Percentiles rank a stretch among this genome's conserved stretches.
Conservation (phyloP, 208 protist genomes). For the Trypanosoma avium region DNA sequence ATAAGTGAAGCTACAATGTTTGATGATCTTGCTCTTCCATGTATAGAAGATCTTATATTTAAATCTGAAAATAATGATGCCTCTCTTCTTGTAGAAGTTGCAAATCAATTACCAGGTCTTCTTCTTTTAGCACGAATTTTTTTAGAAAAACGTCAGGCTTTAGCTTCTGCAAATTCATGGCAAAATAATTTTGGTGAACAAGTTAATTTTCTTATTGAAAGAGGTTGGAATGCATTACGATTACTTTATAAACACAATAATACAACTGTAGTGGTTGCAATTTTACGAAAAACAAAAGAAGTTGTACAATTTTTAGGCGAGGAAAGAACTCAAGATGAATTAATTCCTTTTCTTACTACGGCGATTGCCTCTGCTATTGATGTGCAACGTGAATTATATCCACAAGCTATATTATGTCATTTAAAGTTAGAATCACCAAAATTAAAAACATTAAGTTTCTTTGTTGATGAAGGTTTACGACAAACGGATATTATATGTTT, state of each 20-base stretch:
- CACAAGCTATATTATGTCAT: slow-evolving; percentile 57
- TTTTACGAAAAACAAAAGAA: slow-evolving; percentile 33
- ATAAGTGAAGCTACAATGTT: slow-evolving; percentile 46
- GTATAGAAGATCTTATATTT: slow-evolving; percentile 33
- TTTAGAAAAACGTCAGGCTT: slow-evolving; percentile 37
- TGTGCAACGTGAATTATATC: slow-evolving; percentile 56
- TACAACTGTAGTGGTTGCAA: slow-evolving; percentile 35
- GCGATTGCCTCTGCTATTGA: slow-evolving; percentile 37
- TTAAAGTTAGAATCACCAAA: slow-evolving; percentile 35
- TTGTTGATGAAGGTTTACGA: slow-evolving; percentile 68
- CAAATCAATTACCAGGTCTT: slow-evolving; percentile 56
- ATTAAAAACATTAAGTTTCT: slow-evolving; percentile 60
- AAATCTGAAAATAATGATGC: slow-evolving; percentile 12
- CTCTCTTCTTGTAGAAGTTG: slow-evolving; percentile 58
- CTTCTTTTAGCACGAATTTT: slow-evolving; percentile 47
- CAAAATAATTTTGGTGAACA: slow-evolving; percentile 34
- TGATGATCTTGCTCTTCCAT: slow-evolving; percentile 58
- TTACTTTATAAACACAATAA: slow-evolving; percentile 45
- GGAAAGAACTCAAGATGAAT: slow-evolving; percentile 46
- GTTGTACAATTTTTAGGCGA: slow-evolving; percentile 74
- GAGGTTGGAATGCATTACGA: slow-evolving; percentile 66
- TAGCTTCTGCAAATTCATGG: slow-evolving; percentile 25
- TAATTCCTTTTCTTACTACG: slow-evolving; percentile 76
- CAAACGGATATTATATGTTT: slow-evolving; percentile 35
- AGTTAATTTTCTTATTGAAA: slow-evolving; percentile 41